Evolutionary conservation across 139 green algal genomes (phyloP).

Genomic region (Eudorina sp.): DNA sequence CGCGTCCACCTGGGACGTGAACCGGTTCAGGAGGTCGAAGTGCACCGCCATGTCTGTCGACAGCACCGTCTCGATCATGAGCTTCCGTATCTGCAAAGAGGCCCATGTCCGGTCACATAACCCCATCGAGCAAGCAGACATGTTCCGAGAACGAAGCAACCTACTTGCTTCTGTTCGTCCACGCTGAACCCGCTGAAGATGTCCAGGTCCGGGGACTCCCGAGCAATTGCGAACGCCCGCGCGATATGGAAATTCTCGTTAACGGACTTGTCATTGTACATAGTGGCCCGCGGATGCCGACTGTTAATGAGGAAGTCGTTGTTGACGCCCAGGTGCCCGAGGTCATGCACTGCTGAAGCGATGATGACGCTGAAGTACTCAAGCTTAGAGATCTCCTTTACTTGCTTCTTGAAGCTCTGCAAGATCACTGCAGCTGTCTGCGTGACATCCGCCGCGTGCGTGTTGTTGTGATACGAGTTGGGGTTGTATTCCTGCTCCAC

Average conservation of each 20-base stretch:
- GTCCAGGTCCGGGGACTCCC: conserved; percentile 53
- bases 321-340: conserved; percentile 77
- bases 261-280: conserved; percentile 76
- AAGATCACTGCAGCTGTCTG: conserved; percentile 74
- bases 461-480: conserved; percentile 82
- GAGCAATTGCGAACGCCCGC: conserved; percentile 66
- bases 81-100: conserved; percentile 61
- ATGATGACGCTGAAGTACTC: conserved; percentile 75
- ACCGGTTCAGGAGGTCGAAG: conserved; percentile 72
- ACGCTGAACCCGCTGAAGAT: conserved; percentile 66
- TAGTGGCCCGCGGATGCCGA: conserved; percentile 60
- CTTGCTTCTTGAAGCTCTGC: conserved; percentile 53
- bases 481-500: conserved; percentile 66
- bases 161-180: conserved; percentile 65
- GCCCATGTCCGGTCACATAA: background rate
- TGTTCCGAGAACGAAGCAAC: background rate
- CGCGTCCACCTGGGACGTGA: conserved; percentile 56
- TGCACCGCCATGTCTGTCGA: conserved; percentile 81
- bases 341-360: conserved; percentile 74
- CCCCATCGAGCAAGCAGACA: background rate
- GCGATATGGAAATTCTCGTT: conserved; percentile 77
- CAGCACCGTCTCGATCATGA: conserved; percentile 76
- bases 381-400: conserved; percentile 59
- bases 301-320: conserved; percentile 80
- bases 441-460: conserved; percentile 78